Base-by-base conservation (phyloP, 306 rosid genomes). In the Glycine soja region DNA sequence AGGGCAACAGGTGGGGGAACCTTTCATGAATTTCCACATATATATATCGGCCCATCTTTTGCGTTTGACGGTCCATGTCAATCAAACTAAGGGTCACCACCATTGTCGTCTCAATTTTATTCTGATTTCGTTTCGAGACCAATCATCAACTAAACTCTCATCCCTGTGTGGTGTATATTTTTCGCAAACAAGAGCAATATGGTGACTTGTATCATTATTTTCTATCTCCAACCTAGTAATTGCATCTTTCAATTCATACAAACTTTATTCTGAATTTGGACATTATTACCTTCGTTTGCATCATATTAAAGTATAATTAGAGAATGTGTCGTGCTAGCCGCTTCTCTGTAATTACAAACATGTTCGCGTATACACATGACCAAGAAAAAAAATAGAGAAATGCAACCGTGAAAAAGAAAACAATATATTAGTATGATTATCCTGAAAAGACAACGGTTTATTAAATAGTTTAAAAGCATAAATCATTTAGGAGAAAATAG, bases 21-120 rank as follows among this genome's bases (percentile, higher is more conserved):
- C 75, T 19, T 47, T 46, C 19, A 19, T 69, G 38, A 69, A 69
- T 12, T 46, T 47, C 58, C 58, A 70, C 58, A 24, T 5, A 70
- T 47, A 0, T 24, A 24, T 24, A 24, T 24, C 30, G 58, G 19
- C 45, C 62, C 62, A 50, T 50, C 62, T 14, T 72, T 13, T 51
- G 63, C 62, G 8, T 34, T 72, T 30, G 76, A 51, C 58, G 1
- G 47, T 14, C 47, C 76, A 51, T 50, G 6, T 70, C 42, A 70
- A 70, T 36, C 30, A 24, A 24, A 24, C 30, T 24, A 24, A 24
- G 30, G 30, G 30, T 24, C 30, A 24, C 30, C 30, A 24, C 30
- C 30, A 24, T 24, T 24, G 30, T 0, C 30, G 30, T 24, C 30
- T 24, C 30, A 24, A 24, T 24, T 24, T 24, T 24, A 24, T 24